Conservation (phyloP, 352 stramenopile species). For the Pythium biforme region DNA sequence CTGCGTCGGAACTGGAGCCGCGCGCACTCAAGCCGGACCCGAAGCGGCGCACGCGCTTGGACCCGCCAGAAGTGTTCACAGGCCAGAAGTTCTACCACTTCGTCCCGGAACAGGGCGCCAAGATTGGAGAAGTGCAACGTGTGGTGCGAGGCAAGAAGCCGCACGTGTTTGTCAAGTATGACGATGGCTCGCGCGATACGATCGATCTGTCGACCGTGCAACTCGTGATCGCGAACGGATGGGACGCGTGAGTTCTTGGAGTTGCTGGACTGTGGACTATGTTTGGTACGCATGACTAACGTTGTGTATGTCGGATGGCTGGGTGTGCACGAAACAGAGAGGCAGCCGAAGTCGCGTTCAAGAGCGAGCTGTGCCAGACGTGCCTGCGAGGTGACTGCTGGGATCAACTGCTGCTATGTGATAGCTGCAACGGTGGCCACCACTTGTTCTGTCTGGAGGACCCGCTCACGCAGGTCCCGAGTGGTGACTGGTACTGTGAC, state of each 20-base stretch:
- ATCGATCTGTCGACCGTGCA: slow-evolving; percentile 70
- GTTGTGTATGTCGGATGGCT: not conserved
- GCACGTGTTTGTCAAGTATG: slow-evolving; percentile 65
- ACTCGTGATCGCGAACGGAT: slow-evolving; percentile 81
- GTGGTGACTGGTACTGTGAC: slow-evolving; percentile 81
- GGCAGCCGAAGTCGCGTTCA: slow-evolving; percentile 67
- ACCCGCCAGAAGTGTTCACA: slow-evolving; percentile 47
- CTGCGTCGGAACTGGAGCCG: slow-evolving; percentile 37
- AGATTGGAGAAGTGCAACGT: slow-evolving; percentile 68
- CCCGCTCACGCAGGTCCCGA: slow-evolving; percentile 52
- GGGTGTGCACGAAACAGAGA: slow-evolving; percentile 25
- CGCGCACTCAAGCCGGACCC: slow-evolving; percentile 47
- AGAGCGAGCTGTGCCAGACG: slow-evolving; percentile 82
- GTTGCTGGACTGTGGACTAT: not conserved
- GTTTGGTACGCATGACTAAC: not conserved
- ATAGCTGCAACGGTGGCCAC: slow-evolving; percentile 78
- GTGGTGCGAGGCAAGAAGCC: slow-evolving; percentile 81
- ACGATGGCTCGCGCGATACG: slow-evolving; percentile 50
- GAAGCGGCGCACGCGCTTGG: slow-evolving; percentile 46
- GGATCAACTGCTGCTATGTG: slow-evolving; percentile 78
- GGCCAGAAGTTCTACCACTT: slow-evolving; percentile 80
- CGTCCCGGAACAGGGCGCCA: slow-evolving; percentile 52
- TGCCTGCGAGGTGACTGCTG: slow-evolving; percentile 81
- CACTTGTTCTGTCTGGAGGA: slow-evolving; percentile 78
- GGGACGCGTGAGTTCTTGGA: slow-evolving; percentile 42